Percentiles rank a stretch among this genome's conserved stretches.
These are phyloP conservation scores for Helianthus annuus DNA, from an alignment of 129 eudicot species.

Conservation along the genomic window DNA sequence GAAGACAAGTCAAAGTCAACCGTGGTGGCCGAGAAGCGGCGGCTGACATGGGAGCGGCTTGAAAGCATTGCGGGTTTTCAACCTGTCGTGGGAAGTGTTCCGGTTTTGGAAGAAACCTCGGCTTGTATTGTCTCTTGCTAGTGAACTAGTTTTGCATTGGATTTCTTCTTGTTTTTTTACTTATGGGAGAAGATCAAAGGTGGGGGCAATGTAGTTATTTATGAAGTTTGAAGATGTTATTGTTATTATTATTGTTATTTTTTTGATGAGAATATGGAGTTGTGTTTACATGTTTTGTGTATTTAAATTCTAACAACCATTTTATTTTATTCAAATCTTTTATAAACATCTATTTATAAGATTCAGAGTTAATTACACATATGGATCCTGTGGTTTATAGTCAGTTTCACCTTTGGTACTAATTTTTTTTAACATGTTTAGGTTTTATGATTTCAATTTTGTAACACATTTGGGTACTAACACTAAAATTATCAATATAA, in stretches of 20 bases:
- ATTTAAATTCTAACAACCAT: background rate
- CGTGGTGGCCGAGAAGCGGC: constrained; percentile 47
- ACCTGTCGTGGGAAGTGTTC: constrained; percentile 1
- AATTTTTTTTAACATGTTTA: too few relatives aligned
- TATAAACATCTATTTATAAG: too few relatives aligned
- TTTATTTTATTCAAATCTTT: too few relatives aligned
- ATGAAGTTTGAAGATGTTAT: constrained; percentile 16
- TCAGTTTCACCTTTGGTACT: too few relatives aligned
- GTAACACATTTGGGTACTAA: too few relatives aligned
- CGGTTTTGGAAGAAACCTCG: constrained; percentile 27
- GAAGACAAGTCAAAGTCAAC: constrained; percentile 41
- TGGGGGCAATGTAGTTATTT: constrained; percentile 16
- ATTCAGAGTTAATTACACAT: too few relatives aligned
- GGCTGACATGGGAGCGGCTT: constrained; percentile 56
- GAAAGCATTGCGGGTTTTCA: constrained; percentile 32
- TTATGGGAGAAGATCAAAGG: constrained; percentile 19
- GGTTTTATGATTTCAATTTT: too few relatives aligned
- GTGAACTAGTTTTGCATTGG: constrained; percentile 16
- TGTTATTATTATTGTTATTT: constrained; percentile 5
- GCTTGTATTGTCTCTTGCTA: constrained; percentile 48
- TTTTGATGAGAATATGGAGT: constrained; percentile 10
- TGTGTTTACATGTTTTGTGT: constrained; percentile 8
- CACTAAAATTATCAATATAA: too few relatives aligned
- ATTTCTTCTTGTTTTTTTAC: constrained; percentile 25
- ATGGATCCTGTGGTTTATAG: too few relatives aligned